Evolutionary conservation across 129 eudicot species (phyloP), one percentile per base, ranked within the genome.

Genomic region (Centrapalus pauciflorus): DNA sequence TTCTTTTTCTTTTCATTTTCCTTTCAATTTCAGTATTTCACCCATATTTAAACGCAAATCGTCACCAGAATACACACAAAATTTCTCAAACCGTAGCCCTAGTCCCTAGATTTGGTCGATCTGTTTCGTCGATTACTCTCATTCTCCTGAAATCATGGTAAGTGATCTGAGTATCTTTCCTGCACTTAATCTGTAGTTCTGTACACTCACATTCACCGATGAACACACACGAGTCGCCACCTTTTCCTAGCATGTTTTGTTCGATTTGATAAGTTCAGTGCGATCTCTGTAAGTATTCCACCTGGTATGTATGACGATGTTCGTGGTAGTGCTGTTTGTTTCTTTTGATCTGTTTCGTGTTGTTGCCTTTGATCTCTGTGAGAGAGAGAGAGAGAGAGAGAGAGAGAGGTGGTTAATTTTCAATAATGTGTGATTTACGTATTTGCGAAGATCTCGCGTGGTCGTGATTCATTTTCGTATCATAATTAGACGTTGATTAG

Each of bases 101-200:
- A 64, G 69, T 14, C 51, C 37, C 41, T 14, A 64, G 69, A 64
- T 64, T 64, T 64, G 17, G 55, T 43, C 69, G 10, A 40, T 62
- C 54, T 7, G n/a, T 1, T 43, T 43, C 56, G 14, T 23, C 29
- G 1, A 25, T 63, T n/a, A 8, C 54, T 48, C 54, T 48, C 54
- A 16, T 48, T 16, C 54, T 14, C 21, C 54, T 48, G 25, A 63
- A 63, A 26, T 41, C 25, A 64, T 64, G 69, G 69, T 64, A 43
- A 64, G 24, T 27, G 2, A 64, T 43, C 56, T 13, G 30, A 62
- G n/a, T 38, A 12, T 17, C 23, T 48, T 48, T n/a, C 54, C 25
- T 0, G 4, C 43, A 27, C 5, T 64, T 2, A 13, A 5, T 41
- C 48, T 12, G 49, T 34, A 16, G 7, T 2, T 41, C 48, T 12